Evolutionary conservation across 352 stramenopile genomes (phyloP).

Genomic region (Thraustochytrium sp.): DNA sequence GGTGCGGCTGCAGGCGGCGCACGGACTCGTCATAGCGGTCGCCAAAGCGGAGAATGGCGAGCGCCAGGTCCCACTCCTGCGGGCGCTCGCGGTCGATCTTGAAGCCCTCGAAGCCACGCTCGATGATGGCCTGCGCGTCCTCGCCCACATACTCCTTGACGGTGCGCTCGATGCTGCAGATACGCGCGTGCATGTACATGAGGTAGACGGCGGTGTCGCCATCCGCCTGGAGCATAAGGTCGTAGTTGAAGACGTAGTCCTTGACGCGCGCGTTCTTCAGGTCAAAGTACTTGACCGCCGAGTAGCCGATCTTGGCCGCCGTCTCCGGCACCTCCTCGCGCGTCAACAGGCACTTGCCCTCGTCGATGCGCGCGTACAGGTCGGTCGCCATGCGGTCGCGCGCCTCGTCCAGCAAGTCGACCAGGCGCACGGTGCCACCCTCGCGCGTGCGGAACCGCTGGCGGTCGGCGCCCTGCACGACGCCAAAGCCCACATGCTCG

Average conservation of each 20-base stretch:
- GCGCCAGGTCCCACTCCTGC: conserved; percentile 79
- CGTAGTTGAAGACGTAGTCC: conserved; percentile 99
- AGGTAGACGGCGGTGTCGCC: conserved; percentile 99
- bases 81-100: conserved; percentile 71
- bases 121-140: conserved; percentile 65
- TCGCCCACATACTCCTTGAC: conserved; percentile 58
- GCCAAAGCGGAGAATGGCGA: conserved; percentile 81
- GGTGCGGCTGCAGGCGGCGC: conserved; percentile 90
- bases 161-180: conserved; percentile 93
- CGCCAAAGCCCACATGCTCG: conserved; percentile 81
- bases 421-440: conserved; percentile 93
- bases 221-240: conserved; percentile 97
- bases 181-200: conserved; percentile 95
- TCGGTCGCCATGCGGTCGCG: conserved; percentile 85
- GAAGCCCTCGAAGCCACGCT: conserved; percentile 48
- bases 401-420: conserved; percentile 97
- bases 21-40: conserved; percentile 89
- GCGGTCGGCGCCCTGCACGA: conserved; percentile 80
- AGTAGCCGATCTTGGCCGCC: conserved; percentile 93
- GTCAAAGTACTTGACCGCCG: conserved; percentile 99
- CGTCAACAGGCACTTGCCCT: conserved; percentile 32
- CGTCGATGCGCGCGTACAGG: conserved; percentile 26
- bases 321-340: conserved; percentile 84
- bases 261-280: conserved; percentile 91
- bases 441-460: conserved; percentile 97